Percentiles rank a stretch among this genome's conserved stretches.
phyloP scores from a whole-genome alignment of 257 asterid genomes.

The Lavandula angustifolia region DNA sequence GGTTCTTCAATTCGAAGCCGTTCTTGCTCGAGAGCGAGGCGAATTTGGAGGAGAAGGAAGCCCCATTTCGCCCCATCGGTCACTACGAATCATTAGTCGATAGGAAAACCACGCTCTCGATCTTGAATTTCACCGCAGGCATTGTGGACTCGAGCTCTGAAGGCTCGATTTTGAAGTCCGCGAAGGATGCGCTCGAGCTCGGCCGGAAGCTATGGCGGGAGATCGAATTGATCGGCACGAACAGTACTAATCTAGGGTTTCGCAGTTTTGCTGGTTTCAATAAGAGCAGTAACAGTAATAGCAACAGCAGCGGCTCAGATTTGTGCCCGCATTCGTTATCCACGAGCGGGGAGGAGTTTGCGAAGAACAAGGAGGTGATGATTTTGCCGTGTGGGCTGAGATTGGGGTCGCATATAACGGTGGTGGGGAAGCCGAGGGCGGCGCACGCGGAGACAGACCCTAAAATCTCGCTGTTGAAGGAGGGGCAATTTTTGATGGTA shows the following conservation, averaged over 20 bases:
- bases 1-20: conserved; percentile 55
- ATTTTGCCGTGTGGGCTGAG: conserved; percentile 87
- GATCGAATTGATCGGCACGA: conserved; percentile 45
- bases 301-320: conserved; percentile 31
- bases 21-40: conserved; percentile 73
- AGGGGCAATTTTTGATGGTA: conserved; percentile 81
- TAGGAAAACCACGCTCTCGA: conserved; percentile 47
- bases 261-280: conserved; percentile 12
- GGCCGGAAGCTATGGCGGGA: conserved; percentile 81
- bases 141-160: conserved; percentile 44
- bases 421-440: conserved; percentile 70
- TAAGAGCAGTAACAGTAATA: background rate
- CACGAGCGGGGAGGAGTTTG: conserved; percentile 52
- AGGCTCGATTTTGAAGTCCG: conserved; percentile 55
- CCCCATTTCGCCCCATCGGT: conserved; percentile 68
- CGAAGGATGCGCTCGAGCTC: conserved; percentile 65
- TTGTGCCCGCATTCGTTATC: conserved; percentile 69
- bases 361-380: conserved; percentile 50
- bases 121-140: conserved; percentile 58
- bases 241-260: conserved; percentile 23
- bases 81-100: conserved; percentile 46
- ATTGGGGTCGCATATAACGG: conserved; percentile 78
- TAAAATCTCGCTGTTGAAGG: conserved; percentile 70
- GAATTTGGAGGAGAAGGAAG: conserved; percentile 54
- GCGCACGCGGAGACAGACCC: conserved; percentile 78